Evolutionary conservation across 73 alveolate species (phyloP).

Genomic region (Paramecium sexaurelia): DNA sequence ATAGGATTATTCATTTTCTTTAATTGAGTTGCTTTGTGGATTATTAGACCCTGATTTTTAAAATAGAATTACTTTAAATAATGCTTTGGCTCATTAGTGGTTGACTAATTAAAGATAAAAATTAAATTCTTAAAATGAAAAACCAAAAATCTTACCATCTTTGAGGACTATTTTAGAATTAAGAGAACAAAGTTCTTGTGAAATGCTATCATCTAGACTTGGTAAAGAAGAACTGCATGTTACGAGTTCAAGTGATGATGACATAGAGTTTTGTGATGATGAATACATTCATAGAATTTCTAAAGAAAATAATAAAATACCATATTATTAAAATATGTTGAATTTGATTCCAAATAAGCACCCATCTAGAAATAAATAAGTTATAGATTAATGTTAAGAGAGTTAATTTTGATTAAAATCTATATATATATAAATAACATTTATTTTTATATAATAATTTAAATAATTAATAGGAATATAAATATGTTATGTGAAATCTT

Average conservation of each 20-base stretch:
- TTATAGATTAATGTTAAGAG: not conserved
- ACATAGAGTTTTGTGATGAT: not conserved
- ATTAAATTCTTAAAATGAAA: not conserved
- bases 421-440: not conserved
- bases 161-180: conserved; percentile 46
- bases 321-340: not conserved
- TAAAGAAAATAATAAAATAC: conserved; percentile 41
- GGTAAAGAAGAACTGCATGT: not conserved
- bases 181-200: conserved; percentile 50
- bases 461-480: not conserved
- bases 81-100: conserved; percentile 36
- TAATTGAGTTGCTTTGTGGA: not conserved
- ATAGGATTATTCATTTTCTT: not conserved
- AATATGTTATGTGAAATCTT: not conserved
- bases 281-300: conserved; percentile 32
- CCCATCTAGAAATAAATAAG: conserved; percentile 25
- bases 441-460: not conserved
- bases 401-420: not conserved
- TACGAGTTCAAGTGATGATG: conserved; percentile 38
- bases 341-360: conserved; percentile 15
- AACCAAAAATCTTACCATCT: conserved; percentile 5
- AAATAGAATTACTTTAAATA: not conserved
- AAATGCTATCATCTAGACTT: conserved; percentile 12
- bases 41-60: not conserved
- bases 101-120: not conserved